Conservation (phyloP, 129 eudicot genomes). For the Mikania micrantha region DNA sequence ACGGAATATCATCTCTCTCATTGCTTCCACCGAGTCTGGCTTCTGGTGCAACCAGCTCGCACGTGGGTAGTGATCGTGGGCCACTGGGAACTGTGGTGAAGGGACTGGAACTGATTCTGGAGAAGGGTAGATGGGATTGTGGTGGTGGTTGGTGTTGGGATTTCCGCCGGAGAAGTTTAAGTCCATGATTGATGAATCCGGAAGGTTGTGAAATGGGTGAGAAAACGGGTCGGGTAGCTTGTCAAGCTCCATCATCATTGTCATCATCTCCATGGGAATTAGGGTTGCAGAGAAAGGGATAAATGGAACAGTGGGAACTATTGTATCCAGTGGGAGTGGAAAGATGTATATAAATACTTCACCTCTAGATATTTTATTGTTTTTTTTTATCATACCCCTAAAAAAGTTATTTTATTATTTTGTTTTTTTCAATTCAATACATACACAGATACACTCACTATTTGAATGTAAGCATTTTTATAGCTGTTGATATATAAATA, state of each 20-base stretch:
- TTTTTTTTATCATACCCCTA: neutral
- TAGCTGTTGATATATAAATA: neutral
- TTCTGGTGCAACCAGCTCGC: constrained; percentile 29
- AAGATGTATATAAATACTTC: constrained; percentile 31
- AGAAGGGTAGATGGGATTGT: neutral
- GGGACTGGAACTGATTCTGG: neutral
- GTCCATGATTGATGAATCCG: constrained; percentile 25
- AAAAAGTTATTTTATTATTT: neutral
- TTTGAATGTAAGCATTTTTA: no score
- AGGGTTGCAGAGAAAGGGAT: constrained; percentile 1
- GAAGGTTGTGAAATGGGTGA: constrained; percentile 18
- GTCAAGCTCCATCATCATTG: constrained; percentile 41
- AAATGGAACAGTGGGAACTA: constrained; percentile 33
- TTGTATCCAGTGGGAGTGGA: constrained; percentile 31
- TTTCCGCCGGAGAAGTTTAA: constrained; percentile 22
- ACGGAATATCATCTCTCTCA: constrained; percentile 64
- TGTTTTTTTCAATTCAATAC: neutral
- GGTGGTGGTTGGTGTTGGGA: constrained; percentile 19
- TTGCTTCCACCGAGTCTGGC: constrained; percentile 45
- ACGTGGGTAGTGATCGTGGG: constrained; percentile 21
- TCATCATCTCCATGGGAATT: constrained; percentile 34
- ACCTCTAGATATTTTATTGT: constrained; percentile 8
- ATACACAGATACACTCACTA: no score
- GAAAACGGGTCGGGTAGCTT: constrained; percentile 40
- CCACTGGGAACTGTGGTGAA: neutral